Evolutionary conservation across 169 alveolate species (phyloP), one percentile per base, ranked within the genome.

Genomic region (Plasmodium cynomolgi): DNA sequence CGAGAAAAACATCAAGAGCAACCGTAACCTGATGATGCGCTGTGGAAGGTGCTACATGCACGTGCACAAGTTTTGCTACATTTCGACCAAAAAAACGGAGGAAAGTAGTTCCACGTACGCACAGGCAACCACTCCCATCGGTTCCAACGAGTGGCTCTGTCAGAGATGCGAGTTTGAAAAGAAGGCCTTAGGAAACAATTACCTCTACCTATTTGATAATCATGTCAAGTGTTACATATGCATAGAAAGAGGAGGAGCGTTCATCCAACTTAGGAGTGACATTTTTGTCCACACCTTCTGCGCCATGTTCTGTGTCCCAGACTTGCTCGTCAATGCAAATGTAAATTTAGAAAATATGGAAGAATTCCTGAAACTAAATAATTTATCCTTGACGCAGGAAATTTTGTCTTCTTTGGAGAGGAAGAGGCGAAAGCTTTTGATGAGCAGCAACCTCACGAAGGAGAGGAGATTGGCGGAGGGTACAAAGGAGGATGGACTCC

Each of bases 181-280:
- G 33, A 90, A 90, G 58, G 8, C 91, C 5, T 41, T 90, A n/a
- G 94, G 94, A 8, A 90, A 29, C 29, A 90, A 90, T 71, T 90
- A 80, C 50, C 54, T 90, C 31, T 90, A 90, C 50, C 33, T 90
- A 6, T 90, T 90, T 81, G 94, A 81, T 68, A 90, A 68, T 26
- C 44, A 71, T 23, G 17, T 90, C 50, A 90, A 90, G 15, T 90
- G 94, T 44, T 90, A 90, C 33, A 90, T 90, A 80, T 90, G 94
- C 73, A 68, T 90, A 58, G 94, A 90, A 50, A 79, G 94, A 80
- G 94, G 94, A 17, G 94, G 94, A 5, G 94, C 94, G n/a, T 90
- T 90, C 73, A 62, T 62, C 34, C 94, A 90, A 39, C 20, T 90
- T 9, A 44, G 20, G 13, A 81, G 74, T 20, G 50, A 90, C 29